phyloP scores from a whole-genome alignment of 164 flowering plant species.

The Vitis amurensis region DNA sequence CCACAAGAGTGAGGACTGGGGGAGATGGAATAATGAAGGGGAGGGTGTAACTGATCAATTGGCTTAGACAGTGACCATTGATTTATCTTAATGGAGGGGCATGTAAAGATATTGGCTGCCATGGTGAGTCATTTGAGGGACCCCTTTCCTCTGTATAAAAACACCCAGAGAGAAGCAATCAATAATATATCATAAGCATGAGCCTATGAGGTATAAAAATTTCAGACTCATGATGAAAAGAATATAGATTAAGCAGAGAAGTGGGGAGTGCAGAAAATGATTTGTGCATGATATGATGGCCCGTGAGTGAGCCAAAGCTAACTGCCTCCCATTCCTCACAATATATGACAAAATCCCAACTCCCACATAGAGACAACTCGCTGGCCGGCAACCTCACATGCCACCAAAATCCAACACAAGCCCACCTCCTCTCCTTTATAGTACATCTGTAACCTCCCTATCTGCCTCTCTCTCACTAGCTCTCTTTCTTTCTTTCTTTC shows the following conservation, averaged over 20 bases:
- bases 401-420: conserved; percentile 43
- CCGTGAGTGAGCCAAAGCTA: conserved; percentile 45
- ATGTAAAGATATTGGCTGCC: too few species aligned
- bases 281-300: conserved; percentile 34
- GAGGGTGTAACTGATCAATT: too few species aligned
- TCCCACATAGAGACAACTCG: conserved; percentile 51
- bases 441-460: not conserved
- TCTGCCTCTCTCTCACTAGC: not conserved
- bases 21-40: too few species aligned
- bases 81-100: too few species aligned
- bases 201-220: not conserved
- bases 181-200: not conserved
- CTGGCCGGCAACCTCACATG: conserved; percentile 75
- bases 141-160: too few species aligned
- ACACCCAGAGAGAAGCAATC: not conserved
- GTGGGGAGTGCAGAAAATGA: conserved; percentile 25
- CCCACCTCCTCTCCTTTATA: conserved; percentile 12
- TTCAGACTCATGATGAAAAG: too few species aligned
- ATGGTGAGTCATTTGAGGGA: too few species aligned
- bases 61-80: too few species aligned
- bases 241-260: not conserved
- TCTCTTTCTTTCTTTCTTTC: conserved; percentile 18
- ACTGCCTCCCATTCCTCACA: conserved; percentile 26
- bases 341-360: conserved; percentile 53
- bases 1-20: too few species aligned